These are phyloP conservation scores for Diaporthe ampelina DNA, from an alignment of 2,329 filamentous ascomycete genomes.

Conservation along the genomic window DNA sequence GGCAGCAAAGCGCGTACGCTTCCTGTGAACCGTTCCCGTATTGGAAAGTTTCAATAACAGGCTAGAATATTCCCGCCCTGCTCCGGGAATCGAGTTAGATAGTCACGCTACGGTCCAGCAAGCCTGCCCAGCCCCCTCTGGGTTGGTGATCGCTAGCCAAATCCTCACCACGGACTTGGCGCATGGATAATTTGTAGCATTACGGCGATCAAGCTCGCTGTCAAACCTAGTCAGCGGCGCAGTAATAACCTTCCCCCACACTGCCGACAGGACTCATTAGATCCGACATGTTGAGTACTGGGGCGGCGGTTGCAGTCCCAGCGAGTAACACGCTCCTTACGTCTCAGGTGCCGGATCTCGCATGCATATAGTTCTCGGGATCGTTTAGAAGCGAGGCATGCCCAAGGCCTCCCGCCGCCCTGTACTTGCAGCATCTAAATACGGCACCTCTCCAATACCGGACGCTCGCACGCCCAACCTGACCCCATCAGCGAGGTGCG, in stretches of 20 bases:
- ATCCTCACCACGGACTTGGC: neutral
- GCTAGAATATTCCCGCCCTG: no score
- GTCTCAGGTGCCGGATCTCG: neutral
- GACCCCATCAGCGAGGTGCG: conserved; percentile 1
- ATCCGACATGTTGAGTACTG: no score
- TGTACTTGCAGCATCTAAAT: conserved; percentile 20
- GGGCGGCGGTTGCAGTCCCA: neutral
- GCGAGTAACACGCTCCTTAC: neutral
- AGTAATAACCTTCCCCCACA: neutral
- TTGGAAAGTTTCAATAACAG: neutral
- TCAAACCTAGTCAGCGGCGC: neutral
- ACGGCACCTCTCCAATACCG: conserved; percentile 24
- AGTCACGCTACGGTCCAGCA: no score
- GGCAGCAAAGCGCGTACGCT: neutral
- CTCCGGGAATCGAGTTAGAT: no score
- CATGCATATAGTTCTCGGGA: neutral
- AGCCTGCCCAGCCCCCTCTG: neutral
- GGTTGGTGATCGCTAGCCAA: neutral
- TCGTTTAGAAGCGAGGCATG: conserved; percentile 5
- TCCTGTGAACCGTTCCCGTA: neutral
- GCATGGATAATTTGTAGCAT: neutral
- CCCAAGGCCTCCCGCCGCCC: conserved; percentile 23
- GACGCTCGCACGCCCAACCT: conserved; percentile 15
- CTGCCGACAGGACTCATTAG: neutral
- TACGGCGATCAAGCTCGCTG: conserved; percentile 4